Evolutionary conservation across 108 stramenopile genomes (phyloP).

Genomic region (Stephanodiscus minutulus): DNA sequence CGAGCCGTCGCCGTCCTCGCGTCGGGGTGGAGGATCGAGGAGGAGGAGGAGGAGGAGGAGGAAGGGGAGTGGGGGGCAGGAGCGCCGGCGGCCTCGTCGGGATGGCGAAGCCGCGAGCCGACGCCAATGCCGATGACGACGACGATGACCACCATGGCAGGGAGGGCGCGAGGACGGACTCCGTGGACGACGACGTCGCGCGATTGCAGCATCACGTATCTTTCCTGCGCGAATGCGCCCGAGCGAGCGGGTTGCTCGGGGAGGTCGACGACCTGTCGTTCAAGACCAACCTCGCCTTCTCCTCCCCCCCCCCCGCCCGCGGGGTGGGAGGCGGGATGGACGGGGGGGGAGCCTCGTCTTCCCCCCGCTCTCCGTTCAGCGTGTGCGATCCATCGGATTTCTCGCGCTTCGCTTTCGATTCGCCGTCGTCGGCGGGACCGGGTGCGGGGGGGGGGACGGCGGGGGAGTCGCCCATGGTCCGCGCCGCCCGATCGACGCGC

Average conservation of each 20-base stretch:
- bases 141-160: too few species aligned
- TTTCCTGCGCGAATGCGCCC: constrained; percentile 26
- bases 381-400: constrained; percentile 8
- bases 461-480: constrained; percentile 26
- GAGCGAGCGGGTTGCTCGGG: constrained; percentile 19
- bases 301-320: not conserved
- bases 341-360: not conserved
- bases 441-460: constrained; percentile 19
- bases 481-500: constrained; percentile 19
- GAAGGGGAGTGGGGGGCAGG: too few species aligned
- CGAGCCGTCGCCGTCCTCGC: too few species aligned
- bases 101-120: too few species aligned
- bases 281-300: constrained; percentile 19
- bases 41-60: too few species aligned
- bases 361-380: constrained; percentile 14
- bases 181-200: constrained; percentile 5
- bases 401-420: constrained; percentile 11
- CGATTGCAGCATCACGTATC: constrained; percentile 7
- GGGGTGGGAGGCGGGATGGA: too few species aligned
- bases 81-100: too few species aligned
- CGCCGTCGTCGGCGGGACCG: constrained; percentile 3
- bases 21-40: too few species aligned
- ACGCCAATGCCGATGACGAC: too few species aligned
- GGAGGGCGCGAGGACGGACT: not conserved
- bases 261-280: constrained; percentile 21